phyloP scores from a whole-genome alignment of 495 filamentous ascomycete genomes.

The Oidiodendron maius region DNA sequence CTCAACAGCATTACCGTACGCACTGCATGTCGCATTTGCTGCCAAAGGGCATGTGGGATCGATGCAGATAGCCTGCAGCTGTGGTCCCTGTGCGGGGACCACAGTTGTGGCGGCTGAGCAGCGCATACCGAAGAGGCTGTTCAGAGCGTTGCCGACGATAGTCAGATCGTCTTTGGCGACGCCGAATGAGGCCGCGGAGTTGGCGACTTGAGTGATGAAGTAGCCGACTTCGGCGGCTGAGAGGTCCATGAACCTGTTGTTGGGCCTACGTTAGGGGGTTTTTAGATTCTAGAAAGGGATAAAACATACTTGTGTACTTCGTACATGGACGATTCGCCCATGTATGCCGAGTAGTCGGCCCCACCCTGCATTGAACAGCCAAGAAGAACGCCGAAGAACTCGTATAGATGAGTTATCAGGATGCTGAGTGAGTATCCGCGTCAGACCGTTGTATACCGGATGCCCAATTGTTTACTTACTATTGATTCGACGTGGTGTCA shows the following conservation, averaged over 20 bases:
- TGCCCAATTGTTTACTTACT: constrained; percentile 31
- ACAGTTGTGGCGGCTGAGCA: constrained; percentile 32
- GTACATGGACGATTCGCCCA: constrained; percentile 37
- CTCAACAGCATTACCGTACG: constrained; percentile 17
- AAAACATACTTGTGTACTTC: constrained; percentile 39
- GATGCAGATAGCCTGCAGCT: constrained; percentile 40
- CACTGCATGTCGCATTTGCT: constrained; percentile 23
- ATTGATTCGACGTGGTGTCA: constrained; percentile 39
- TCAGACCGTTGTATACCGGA: background rate
- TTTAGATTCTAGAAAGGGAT: no score
- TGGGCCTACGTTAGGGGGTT: constrained; percentile 9
- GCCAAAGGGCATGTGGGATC: constrained; percentile 30
- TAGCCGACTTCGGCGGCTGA: constrained; percentile 39
- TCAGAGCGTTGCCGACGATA: constrained; percentile 33
- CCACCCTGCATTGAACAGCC: constrained; percentile 39
- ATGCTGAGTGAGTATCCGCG: constrained; percentile 27
- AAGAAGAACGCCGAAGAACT: constrained; percentile 47
- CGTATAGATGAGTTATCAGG: constrained; percentile 50
- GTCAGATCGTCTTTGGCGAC: constrained; percentile 35
- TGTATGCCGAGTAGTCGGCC: constrained; percentile 32
- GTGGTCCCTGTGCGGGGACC: constrained; percentile 25
- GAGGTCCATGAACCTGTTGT: constrained; percentile 46
- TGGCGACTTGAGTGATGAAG: constrained; percentile 48
- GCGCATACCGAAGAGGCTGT: constrained; percentile 29
- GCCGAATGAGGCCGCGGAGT: constrained; percentile 45